These are phyloP conservation scores for Aschersonia sp. DNA, from an alignment of 2,329 filamentous ascomycete species.

Conservation along the genomic window DNA sequence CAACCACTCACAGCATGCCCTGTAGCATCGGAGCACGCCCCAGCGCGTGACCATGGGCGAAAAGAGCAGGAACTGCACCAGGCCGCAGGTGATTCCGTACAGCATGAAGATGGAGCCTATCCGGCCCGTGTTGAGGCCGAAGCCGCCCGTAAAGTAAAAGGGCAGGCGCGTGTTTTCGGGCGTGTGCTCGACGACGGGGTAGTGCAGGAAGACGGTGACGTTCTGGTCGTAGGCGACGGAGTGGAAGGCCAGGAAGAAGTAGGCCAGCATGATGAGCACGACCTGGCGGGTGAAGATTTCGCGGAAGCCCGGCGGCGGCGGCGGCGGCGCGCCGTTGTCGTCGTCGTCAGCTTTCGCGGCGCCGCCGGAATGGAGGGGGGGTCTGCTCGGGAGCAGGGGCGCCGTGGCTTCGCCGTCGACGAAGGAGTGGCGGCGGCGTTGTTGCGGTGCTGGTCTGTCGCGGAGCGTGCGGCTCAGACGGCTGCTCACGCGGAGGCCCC, in stretches of 20 bases:
- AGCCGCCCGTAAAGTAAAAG: slow-evolving; percentile 71
- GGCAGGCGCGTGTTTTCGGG: slow-evolving; percentile 49
- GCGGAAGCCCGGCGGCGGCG: slow-evolving; percentile 24
- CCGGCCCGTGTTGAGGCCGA: slow-evolving; percentile 54
- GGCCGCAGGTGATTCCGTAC: slow-evolving; percentile 64
- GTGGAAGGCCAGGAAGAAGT: slow-evolving; percentile 71
- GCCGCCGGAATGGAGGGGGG: slow-evolving; percentile 6
- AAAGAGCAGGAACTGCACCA: slow-evolving; percentile 79
- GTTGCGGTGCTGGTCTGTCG: slow-evolving; percentile 5
- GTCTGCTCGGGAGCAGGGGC: slow-evolving; percentile 30
- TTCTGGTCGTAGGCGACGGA: slow-evolving; percentile 76
- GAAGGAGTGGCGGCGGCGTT: slow-evolving; percentile 26
- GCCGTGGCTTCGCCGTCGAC: slow-evolving; percentile 42
- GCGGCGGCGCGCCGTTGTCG: not conserved
- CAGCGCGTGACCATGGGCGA: slow-evolving; percentile 57
- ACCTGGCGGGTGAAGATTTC: slow-evolving; percentile 66
- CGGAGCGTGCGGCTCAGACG: slow-evolving; percentile 35
- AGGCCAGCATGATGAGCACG: slow-evolving; percentile 58
- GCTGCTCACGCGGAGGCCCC: slow-evolving; percentile 59
- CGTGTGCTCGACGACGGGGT: slow-evolving; percentile 44
- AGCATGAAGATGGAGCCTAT: slow-evolving; percentile 80
- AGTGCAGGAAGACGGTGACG: slow-evolving; percentile 78
- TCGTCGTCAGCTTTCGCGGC: slow-evolving; percentile 7
- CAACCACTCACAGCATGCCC: slow-evolving; percentile 34
- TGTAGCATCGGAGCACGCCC: slow-evolving; percentile 62